Evolutionary conservation across 1,284 basidiomycete genomes (phyloP).

Genomic region (Ceratobasidium sp.): DNA sequence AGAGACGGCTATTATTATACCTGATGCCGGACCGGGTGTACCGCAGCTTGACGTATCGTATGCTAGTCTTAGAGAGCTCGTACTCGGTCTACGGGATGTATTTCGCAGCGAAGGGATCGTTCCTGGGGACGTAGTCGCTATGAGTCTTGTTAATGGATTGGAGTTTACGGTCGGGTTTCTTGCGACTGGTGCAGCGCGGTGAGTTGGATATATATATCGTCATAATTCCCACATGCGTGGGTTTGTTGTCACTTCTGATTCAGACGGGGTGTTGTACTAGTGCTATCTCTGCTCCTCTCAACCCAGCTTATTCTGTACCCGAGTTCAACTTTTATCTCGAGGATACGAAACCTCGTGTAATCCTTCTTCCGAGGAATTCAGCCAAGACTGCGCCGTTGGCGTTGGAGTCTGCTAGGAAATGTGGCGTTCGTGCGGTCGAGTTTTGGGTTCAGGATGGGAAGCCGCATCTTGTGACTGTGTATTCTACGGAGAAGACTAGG

Average conservation of each 20-base stretch:
- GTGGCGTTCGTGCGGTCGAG: constrained; percentile 48
- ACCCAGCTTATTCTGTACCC: constrained; percentile 51
- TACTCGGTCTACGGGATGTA: constrained; percentile 48
- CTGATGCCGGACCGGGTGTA: constrained; percentile 32
- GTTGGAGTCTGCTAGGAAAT: constrained; percentile 50
- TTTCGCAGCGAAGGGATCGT: constrained; percentile 50
- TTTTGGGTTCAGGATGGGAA: constrained; percentile 47
- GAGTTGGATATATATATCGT: not conserved
- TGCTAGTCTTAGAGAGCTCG: constrained; percentile 47
- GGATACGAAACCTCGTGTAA: constrained; percentile 52
- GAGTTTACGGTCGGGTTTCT: constrained; percentile 53
- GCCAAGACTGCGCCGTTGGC: constrained; percentile 49
- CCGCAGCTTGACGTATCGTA: constrained; percentile 48
- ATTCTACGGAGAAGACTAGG: constrained; percentile 39
- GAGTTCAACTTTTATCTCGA: constrained; percentile 53
- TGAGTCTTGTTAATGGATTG: constrained; percentile 51
- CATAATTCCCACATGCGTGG: not conserved
- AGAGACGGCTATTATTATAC: constrained; percentile 48
- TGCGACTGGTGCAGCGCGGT: constrained; percentile 52
- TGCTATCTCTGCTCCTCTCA: constrained; percentile 53
- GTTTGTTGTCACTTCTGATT: not conserved
- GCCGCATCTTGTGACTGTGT: constrained; percentile 48
- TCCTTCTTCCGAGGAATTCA: constrained; percentile 50
- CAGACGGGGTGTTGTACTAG: constrained; percentile 35
- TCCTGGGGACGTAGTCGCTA: constrained; percentile 52